Percentiles rank a stretch among this genome's conserved stretches.
phyloP scores from a whole-genome alignment of 345 rosid genomes.

The Erysimum cheiranthoides region DNA sequence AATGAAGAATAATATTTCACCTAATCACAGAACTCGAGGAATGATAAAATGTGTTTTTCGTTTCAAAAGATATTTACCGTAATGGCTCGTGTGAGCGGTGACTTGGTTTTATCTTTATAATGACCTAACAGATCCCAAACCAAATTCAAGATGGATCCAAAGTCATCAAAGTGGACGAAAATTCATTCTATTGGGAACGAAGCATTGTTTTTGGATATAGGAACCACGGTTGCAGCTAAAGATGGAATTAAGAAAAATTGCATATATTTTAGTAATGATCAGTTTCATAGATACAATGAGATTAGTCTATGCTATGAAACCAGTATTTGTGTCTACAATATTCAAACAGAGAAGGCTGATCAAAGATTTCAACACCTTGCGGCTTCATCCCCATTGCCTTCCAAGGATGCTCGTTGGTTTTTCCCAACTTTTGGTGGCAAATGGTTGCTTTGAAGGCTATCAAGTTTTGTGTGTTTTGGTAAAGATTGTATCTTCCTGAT shows the following conservation, averaged over 20 bases:
- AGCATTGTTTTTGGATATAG: slow-evolving; percentile 4
- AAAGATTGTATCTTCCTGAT: no score
- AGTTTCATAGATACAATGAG: neutral
- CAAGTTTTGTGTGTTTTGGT: no score
- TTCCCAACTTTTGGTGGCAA: neutral
- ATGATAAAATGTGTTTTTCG: neutral
- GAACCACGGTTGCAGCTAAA: neutral
- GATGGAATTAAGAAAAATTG: neutral
- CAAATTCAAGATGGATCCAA: neutral
- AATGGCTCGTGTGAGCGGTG: slow-evolving; percentile 47
- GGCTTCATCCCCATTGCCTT: neutral
- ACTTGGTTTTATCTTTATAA: no score
- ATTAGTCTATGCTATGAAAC: neutral
- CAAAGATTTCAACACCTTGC: neutral
- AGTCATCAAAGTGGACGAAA: neutral
- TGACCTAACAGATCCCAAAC: no score
- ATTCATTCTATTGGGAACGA: neutral
- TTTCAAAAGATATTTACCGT: slow-evolving; percentile 37
- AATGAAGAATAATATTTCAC: neutral
- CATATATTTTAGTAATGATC: slow-evolving; percentile 7
- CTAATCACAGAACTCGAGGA: neutral
- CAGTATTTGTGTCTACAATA: neutral
- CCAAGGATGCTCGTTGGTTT: neutral
- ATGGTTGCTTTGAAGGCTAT: neutral
- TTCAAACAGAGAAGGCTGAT: no score